These are phyloP conservation scores for Boletus vermiculosoides DNA, from an alignment of 768 basidiomycete species.

Conservation along the genomic window DNA sequence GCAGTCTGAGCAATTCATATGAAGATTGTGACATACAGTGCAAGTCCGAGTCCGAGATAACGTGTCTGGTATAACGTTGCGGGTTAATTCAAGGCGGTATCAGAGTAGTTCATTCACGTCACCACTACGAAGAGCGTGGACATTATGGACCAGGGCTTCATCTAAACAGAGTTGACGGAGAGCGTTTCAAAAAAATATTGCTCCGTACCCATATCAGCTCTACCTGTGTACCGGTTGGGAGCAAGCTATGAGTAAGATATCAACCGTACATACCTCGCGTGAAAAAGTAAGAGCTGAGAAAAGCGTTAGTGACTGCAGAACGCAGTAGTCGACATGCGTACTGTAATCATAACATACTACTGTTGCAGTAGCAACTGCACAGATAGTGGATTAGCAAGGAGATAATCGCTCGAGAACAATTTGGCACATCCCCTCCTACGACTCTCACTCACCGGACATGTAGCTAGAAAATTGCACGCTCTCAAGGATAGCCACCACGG, in stretches of 20 bases:
- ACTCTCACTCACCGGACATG: background rate
- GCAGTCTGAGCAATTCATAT: background rate
- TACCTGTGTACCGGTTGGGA: background rate
- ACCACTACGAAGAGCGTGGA: conserved; percentile 15
- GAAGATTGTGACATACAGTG: conserved; percentile 1
- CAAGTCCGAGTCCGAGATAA: conserved; percentile 8
- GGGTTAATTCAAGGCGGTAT: background rate
- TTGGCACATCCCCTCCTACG: background rate
- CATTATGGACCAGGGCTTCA: conserved; percentile 11
- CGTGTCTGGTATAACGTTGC: background rate
- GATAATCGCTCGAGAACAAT: background rate
- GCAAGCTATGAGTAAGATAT: background rate
- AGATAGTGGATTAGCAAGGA: background rate
- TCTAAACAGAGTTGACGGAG: background rate
- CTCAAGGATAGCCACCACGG: background rate
- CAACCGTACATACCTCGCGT: conserved; percentile 2
- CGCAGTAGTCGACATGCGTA: background rate
- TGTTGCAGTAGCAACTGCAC: background rate
- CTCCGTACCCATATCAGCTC: conserved; percentile 15
- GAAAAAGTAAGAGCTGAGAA: conserved; percentile 9
- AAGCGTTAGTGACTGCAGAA: background rate
- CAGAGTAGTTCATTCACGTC: background rate
- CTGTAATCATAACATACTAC: conserved; percentile 13
- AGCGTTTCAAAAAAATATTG: background rate
- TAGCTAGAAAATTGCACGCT: background rate